Conservation (phyloP, 108 stramenopile species). For the Thalassiosira profunda region DNA sequence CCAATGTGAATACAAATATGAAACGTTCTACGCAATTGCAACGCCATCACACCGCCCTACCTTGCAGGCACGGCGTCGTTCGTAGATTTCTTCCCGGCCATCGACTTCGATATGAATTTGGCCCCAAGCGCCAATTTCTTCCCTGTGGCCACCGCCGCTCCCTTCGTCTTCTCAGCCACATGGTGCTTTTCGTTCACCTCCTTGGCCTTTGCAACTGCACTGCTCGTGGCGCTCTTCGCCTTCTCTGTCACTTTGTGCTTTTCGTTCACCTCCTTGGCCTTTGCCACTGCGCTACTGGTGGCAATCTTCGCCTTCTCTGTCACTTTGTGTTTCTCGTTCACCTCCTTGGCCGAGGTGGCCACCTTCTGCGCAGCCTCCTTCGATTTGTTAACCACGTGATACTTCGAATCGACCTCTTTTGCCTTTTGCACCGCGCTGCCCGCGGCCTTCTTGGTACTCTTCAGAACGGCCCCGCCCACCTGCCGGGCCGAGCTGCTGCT, state of each 20-base stretch:
- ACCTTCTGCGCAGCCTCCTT: slow-evolving; percentile 17
- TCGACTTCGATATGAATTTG: slow-evolving; percentile 4
- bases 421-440: slow-evolving; percentile 53
- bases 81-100: not conserved
- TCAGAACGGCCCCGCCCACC: too few species aligned
- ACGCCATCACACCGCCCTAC: too few species aligned
- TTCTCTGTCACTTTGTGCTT: slow-evolving; percentile 78
- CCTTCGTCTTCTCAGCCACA: slow-evolving; percentile 48
- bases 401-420: slow-evolving; percentile 45
- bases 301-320: slow-evolving; percentile 41
- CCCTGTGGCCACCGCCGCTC: slow-evolving; percentile 21
- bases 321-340: slow-evolving; percentile 67
- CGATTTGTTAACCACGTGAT: slow-evolving; percentile 17
- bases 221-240: slow-evolving; percentile 53
- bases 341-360: slow-evolving; percentile 40
- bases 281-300: slow-evolving; percentile 4
- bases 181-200: slow-evolving; percentile 68
- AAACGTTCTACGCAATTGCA: too few species aligned
- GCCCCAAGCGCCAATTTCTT: slow-evolving; percentile 3
- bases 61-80: too few species aligned
- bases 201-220: slow-evolving; percentile 45
- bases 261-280: slow-evolving; percentile 56
- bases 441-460: too few species aligned
- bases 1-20: not conserved
- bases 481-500: too few species aligned